Base-by-base conservation (phyloP, 805 yeast species). In the Saturnispora mendoncae region DNA sequence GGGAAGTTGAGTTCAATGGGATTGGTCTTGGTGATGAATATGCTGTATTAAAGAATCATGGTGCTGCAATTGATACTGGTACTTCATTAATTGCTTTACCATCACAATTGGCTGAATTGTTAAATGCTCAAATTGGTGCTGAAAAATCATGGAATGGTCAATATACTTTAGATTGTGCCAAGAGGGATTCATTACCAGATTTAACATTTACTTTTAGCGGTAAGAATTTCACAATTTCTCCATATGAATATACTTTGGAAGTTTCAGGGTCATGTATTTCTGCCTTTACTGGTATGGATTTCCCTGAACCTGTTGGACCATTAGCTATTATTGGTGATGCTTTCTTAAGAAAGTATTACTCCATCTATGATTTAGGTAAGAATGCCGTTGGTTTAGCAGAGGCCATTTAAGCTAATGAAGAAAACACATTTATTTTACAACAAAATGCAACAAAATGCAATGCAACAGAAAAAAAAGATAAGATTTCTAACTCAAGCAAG, bases 41-140 rank as follows among this genome's bases (percentile, higher is more conserved):
- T 57, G 96, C 97, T 38, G 76, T 72, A 53, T 76, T 92, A 57
- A 75, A 72, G 52, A 69, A 68, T 57, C 80, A 87, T 47, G 98
- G 98, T 62, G 98, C 97, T 56, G 96, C 95, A 47, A 87, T 92
- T 60, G 98, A 92, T 65, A 92, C 98, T 44, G 98, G 98, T 67
- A 92, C 98, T 50, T 90, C 97, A 28, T 74, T 92, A 64, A 83
- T 92, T 64, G 87, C 95, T 37, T 72, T 92, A 59, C 98, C 98
- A 53, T 80, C 95, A 21, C 90, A 92, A 39, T 71, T 92, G 58
- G 97, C 98, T 37, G 98, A 92, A 69, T 84, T 92, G 55, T 69
- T 92, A 61, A 92, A 92, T 64, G 71, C 95, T 42, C 86, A 87
- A 72, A 92, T 92, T 61, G 98, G 98, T 56, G 98, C 98, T 43